Evolutionary conservation across 2,329 filamentous ascomycete genomes (phyloP).

Genomic region (Drechslerella stenobrocha): DNA sequence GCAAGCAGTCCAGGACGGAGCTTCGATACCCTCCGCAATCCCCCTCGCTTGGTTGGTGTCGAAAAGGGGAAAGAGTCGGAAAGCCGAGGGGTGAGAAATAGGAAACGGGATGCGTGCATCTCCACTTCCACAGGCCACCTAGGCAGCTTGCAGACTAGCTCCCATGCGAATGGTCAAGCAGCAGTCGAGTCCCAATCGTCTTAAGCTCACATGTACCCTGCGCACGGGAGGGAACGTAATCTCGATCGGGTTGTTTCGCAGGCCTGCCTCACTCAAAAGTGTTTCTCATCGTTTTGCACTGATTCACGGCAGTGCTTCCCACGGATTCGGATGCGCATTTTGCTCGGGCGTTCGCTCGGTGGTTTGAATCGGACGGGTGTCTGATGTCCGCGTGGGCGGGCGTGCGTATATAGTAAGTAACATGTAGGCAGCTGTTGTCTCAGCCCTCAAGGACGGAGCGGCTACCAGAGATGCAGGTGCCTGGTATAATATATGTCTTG

Average conservation of each 20-base stretch:
- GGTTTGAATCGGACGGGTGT: not conserved
- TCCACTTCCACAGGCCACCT: not conserved
- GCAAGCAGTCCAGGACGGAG: not conserved
- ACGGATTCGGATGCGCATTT: not conserved
- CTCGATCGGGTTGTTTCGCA: slow-evolving; percentile 2
- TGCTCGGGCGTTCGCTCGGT: not conserved
- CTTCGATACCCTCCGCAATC: not conserved
- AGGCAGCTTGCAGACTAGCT: not conserved
- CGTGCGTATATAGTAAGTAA: too few species aligned
- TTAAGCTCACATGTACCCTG: not conserved
- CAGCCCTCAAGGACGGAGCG: not conserved
- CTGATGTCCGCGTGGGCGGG: not conserved
- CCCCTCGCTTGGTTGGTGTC: slow-evolving; percentile 35
- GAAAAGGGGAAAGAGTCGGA: slow-evolving; percentile 41
- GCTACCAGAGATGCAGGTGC: not conserved
- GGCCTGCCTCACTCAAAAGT: not conserved
- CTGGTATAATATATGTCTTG: not conserved
- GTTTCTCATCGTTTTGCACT: slow-evolving; percentile 5
- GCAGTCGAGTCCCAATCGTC: not conserved
- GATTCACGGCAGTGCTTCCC: slow-evolving; percentile 3
- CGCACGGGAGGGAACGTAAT: slow-evolving; percentile 7
- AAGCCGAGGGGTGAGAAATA: slow-evolving; percentile 29
- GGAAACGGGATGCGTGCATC: slow-evolving; percentile 39
- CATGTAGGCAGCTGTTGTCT: slow-evolving; percentile 1
- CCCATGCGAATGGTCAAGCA: not conserved